Evolutionary conservation across 2,329 filamentous ascomycete species (phyloP), one percentile per base, ranked within the genome.

Genomic region (Colletotrichum eremochloae): DNA sequence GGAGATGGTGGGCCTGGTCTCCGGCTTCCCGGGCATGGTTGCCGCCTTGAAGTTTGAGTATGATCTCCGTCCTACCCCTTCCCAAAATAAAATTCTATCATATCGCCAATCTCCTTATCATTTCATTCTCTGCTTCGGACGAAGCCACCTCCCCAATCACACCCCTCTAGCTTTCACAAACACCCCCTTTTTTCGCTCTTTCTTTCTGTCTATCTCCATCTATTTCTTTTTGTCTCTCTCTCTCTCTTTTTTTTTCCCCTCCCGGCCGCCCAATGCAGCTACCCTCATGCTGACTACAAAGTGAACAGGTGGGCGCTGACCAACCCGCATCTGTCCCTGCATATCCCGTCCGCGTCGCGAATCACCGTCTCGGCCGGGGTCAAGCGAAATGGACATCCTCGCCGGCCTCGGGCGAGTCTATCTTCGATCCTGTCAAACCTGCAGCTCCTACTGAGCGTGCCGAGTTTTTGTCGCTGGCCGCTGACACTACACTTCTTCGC

Each of bases 41-140:
- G 94, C 94, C 0, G 96, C 96, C 0, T 83, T 99, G 74, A 96
- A 98, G 79, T 98, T 99, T 79, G 96, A 98, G 93, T 96, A 86
- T 52, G 72, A 31, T 31, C 40, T 36, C 63, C 38, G 24, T 75
- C 56, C 40, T 53, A 63, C 29, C 40, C 63, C 48, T 38, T 64
- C 56, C 52, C 64, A 42, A 7, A 40, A 24, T 53, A 18, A n/a
- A 48, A 12, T 48, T 48, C 46, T 48, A 48, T 24, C n/a, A 48
- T 12, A 18, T 53, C 29, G n/a, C 36, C 38, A 12, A n/a, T 42
- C 36, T 40, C 20, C 42, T 38, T 12, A 14, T 71, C 58, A 63
- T 44, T 53, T 55, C 58, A 20, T 20, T 12, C 40, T 40, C 29
- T 56, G 63, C 69, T 68, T 69, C 61, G 61, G 66, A 72, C 44